These are phyloP conservation scores for Hymenoscyphus repandus DNA, from an alignment of 2,329 filamentous ascomycete genomes.

Conservation along the genomic window DNA sequence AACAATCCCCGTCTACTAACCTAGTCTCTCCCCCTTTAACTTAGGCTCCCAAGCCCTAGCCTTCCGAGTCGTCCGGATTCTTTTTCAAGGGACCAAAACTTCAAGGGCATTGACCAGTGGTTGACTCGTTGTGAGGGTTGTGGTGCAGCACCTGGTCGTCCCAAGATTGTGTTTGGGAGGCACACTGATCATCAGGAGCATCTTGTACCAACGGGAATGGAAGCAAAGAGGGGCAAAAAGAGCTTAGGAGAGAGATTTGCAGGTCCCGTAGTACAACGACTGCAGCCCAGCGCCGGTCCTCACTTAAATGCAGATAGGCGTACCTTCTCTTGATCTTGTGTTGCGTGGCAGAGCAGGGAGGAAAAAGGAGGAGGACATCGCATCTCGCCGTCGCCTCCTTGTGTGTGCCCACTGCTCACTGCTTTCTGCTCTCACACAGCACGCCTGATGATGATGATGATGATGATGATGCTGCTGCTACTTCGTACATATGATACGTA, in stretches of 20 bases:
- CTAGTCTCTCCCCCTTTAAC: constrained; percentile 3
- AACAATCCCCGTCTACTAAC: neutral
- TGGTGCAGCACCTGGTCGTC: neutral
- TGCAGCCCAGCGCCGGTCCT: neutral
- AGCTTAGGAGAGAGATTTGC: neutral
- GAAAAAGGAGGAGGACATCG: no score
- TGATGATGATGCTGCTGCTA: no score
- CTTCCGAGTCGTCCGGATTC: neutral
- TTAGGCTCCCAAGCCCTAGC: neutral
- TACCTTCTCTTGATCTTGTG: no score
- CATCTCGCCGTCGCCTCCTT: no score
- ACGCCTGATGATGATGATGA: no score
- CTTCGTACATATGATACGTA: no score
- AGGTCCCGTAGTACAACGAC: neutral
- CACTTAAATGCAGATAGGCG: neutral
- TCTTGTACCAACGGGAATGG: neutral
- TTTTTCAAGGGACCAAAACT: no score
- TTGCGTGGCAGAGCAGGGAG: no score
- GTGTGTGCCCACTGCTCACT: no score
- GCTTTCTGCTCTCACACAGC: no score
- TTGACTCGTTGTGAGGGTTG: no score
- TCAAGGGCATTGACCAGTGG: no score
- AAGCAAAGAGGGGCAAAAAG: neutral
- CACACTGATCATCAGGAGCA: neutral
- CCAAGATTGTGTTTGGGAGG: neutral